Evolutionary conservation across 2,329 filamentous ascomycete genomes (phyloP), one percentile per base, ranked within the genome.

Genomic region (Colletotrichum costaricense): DNA sequence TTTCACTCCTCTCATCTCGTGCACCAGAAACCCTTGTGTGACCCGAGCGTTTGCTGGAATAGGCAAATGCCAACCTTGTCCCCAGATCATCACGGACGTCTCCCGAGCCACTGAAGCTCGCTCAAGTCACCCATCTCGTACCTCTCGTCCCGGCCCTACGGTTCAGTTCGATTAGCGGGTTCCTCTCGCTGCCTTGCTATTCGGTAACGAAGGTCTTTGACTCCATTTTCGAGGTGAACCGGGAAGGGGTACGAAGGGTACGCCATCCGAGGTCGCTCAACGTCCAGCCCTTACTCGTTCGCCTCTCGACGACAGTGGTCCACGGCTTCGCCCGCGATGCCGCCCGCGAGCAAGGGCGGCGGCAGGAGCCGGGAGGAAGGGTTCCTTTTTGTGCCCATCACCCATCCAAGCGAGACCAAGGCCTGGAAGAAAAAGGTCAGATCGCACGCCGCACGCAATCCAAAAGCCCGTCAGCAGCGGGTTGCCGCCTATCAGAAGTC

Each of bases 361-460:
- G 38, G 38, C 54, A 22, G 2, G 16, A 35, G 16, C 22, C 49
- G 38, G 16, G 24, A 62, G 16, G 68, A 58, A 7, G 63, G 33
- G 19, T 74, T 78, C 26, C 67, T 73, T n/a, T 78, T 77, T 58
- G 72, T 77, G 35, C 74, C 73, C 11, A 62, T 78, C 16, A 70
- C 75, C 2, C 66, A 74, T 19, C 75, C 77, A 9, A 57, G 24
- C 54, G 75, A 76, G 12, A 67, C 64, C 11, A 63, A 65, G 6
- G 42, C 46, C 0, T 74, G 74, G 66, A 73, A 68, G 19, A 69
- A 59, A 19, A 58, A 72, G 22, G 76, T 78, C 30, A 72, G 77
- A 19, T 75, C 76, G 2, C 77, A 78, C 16, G 77, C 77, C 1
- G 77, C 77, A 9, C 66, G 75, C 5, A 73, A 75, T 55, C 26